Percentiles rank a stretch among this genome's conserved stretches.
phyloP scores from a whole-genome alignment of 163 green algal genomes.

The Scenedesmus sp. region DNA sequence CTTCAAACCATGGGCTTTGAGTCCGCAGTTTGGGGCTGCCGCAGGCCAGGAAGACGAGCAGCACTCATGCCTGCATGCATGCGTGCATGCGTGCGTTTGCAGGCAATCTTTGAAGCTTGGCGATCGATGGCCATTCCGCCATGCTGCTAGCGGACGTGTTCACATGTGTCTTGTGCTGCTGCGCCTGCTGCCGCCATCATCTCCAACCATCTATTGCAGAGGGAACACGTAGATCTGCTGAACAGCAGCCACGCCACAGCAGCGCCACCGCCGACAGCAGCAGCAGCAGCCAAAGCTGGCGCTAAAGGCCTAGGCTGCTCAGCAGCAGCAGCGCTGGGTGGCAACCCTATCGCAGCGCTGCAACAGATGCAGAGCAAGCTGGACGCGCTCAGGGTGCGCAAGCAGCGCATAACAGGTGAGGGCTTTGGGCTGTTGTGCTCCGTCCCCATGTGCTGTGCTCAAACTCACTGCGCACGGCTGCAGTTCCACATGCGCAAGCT shows the following conservation, averaged over 20 bases:
- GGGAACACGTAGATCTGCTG: slow-evolving; percentile 33
- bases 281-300: not conserved
- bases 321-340: not conserved
- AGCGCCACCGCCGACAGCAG: not conserved
- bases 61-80: too few relatives aligned
- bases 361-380: slow-evolving; percentile 32
- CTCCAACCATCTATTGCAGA: not conserved
- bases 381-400: slow-evolving; percentile 8
- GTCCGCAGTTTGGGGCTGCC: not conserved
- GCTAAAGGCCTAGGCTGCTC: not conserved
- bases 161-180: not conserved
- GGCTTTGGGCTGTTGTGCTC: not conserved
- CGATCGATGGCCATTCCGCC: not conserved
- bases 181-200: not conserved
- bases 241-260: not conserved
- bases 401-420: slow-evolving; percentile 22
- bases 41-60: too few relatives aligned
- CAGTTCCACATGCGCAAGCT: not conserved
- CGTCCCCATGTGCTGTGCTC: not conserved
- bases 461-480: too few relatives aligned
- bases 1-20: too few relatives aligned
- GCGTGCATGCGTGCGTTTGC: too few relatives aligned
- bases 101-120: too few relatives aligned
- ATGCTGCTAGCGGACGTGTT: not conserved
- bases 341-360: slow-evolving; percentile 17